Evolutionary conservation across 2,329 filamentous ascomycete species (phyloP), one percentile per base, ranked within the genome.

Genomic region (Colletotrichum liriopes): DNA sequence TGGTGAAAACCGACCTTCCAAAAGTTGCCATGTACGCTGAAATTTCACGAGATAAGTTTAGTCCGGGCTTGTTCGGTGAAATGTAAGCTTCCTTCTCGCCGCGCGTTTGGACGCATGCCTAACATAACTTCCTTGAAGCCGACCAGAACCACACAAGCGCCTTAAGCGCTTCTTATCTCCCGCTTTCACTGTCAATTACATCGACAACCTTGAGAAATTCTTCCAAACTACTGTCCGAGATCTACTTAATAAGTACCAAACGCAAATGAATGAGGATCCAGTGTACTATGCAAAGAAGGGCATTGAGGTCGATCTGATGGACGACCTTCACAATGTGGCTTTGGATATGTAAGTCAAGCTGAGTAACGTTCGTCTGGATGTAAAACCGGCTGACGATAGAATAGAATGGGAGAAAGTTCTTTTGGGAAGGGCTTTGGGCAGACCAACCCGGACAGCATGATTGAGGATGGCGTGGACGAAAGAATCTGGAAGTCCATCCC

Each of bases 371-470:
- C 2, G 4, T n/a, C 8, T 9, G 11, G 18, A 18, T 20, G 11
- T 12, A 5, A 0, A 9, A 1, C 2, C 16, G 26, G 8, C 47
- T 55, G 3, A 64, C 18, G 12, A 65, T 16, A 58, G 5, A 1
- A 9, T 12, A 76, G 74, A 8, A 78, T 78, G 77, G 77, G 76
- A 49, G 76, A 78, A 37, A 75, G 75, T 52, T 77, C 77, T 18
- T 78, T 78, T 35, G 75, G 77, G n/a, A 76, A 75, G 51, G 76
- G 77, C 1, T 78, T 78, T 29, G 77, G 77, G 0, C 76, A 77
- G 58, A 77, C 76, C 8, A 78, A 77, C 56, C 76, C 77, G 1
- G 47, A 69, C 14, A 73, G 56, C 20, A 67, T 55, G 54, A 63
- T 71, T 16, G 65, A 72, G 39, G 70, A 72, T 16, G 70, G 59